These are phyloP conservation scores for Boletus reticuloceps DNA, from an alignment of 768 basidiomycete species.

Conservation along the genomic window DNA sequence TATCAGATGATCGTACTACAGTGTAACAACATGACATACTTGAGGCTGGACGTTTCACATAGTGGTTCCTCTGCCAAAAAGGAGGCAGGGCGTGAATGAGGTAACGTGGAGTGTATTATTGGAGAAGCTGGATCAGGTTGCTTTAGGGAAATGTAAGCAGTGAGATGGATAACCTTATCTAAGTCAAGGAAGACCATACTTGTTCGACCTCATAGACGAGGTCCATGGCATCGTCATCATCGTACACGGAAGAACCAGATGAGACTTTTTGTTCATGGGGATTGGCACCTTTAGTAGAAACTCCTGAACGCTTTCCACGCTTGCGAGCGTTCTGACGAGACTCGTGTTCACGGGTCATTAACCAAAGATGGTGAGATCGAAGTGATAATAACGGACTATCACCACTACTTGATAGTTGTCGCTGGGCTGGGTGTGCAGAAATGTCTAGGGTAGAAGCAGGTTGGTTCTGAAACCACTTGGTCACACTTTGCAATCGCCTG, in stretches of 20 bases:
- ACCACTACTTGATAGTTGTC: not conserved
- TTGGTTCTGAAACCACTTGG: conserved; percentile 19
- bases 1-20: no score
- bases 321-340: conserved; percentile 68
- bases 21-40: no score
- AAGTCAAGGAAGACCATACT: no score
- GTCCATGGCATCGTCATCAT: conserved; percentile 48
- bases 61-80: no score
- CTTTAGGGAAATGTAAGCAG: no score
- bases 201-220: conserved; percentile 35
- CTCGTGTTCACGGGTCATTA: conserved; percentile 22
- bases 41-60: no score
- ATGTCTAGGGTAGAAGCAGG: conserved; percentile 31
- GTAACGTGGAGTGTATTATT: no score
- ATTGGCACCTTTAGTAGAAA: conserved; percentile 34
- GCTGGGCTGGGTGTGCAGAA: not conserved
- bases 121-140: no score
- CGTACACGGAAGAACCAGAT: conserved; percentile 49
- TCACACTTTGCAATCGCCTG: conserved; percentile 78
- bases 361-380: conserved; percentile 31
- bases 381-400: conserved; percentile 13
- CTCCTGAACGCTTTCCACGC: conserved; percentile 53
- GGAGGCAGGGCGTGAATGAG: no score
- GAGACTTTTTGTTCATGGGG: conserved; percentile 47
- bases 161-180: no score